phyloP scores from a whole-genome alignment of 2,329 filamentous ascomycete species.

The Coniosporium tulheliwenetii region DNA sequence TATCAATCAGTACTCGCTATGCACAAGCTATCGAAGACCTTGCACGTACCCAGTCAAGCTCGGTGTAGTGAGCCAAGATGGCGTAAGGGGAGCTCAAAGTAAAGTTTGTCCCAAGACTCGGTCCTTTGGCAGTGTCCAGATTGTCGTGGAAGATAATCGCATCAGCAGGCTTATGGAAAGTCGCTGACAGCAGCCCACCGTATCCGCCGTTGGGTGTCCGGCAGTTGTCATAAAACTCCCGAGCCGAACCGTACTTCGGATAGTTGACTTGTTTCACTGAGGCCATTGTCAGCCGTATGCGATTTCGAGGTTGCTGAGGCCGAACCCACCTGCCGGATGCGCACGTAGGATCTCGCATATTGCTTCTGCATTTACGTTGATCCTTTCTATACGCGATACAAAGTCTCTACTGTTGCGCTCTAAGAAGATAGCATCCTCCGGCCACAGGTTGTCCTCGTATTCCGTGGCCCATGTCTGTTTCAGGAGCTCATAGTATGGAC shows the following conservation, averaged over 20 bases:
- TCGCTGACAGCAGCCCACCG: conserved; percentile 75
- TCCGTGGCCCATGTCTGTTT: conserved; percentile 48
- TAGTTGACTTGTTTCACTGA: conserved; percentile 71
- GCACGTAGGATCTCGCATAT: conserved; percentile 57
- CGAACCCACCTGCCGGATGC: conserved; percentile 32
- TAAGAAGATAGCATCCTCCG: conserved; percentile 85
- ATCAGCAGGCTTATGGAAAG: conserved; percentile 54
- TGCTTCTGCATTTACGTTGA: conserved; percentile 73
- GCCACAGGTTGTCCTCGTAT: conserved; percentile 86
- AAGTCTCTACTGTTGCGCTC: conserved; percentile 95
- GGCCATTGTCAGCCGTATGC: not conserved
- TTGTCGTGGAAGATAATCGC: conserved; percentile 74
- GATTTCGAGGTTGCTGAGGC: not conserved
- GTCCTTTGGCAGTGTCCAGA: conserved; percentile 79
- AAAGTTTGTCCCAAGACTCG: conserved; percentile 92
- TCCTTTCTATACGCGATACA: conserved; percentile 61
- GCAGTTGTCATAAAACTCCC: conserved; percentile 62
- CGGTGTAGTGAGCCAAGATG: conserved; percentile 76
- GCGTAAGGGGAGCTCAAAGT: conserved; percentile 83
- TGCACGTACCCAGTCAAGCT: conserved; percentile 68
- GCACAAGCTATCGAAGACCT: not conserved
- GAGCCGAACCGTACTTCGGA: conserved; percentile 61
- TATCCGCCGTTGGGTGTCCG: conserved; percentile 65
- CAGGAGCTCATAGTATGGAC: conserved; percentile 54
- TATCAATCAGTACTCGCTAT: not conserved